A percentile compares a stretch with the other conserved stretches of the same genome.
Conservation (phyloP, 805 yeast genomes). For the Myxozyma udenii region DNA sequence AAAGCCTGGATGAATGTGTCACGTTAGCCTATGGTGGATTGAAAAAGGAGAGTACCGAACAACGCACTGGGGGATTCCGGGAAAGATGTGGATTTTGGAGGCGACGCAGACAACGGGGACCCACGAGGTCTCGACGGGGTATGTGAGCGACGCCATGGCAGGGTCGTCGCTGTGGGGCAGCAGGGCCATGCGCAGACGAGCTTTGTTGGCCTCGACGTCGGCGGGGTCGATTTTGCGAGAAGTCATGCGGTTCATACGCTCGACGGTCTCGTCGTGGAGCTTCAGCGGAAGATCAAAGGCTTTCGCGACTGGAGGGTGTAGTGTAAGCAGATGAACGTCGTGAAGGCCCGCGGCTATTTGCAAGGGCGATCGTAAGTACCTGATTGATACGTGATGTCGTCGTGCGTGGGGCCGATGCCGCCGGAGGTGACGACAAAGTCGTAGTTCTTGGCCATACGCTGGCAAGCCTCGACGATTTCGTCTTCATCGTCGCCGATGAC, state of each 20-base stretch:
- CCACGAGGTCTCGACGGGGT: conserved; percentile 60
- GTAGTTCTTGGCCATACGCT: conserved; percentile 48
- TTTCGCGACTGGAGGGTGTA: conserved; percentile 46
- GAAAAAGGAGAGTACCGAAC: not conserved
- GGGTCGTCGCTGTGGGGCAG: conserved; percentile 51
- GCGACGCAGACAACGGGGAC: conserved; percentile 77
- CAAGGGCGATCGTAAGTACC: conserved; percentile 7
- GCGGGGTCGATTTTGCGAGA: conserved; percentile 38
- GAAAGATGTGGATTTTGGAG: conserved; percentile 64
- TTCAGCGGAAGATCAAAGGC: conserved; percentile 53
- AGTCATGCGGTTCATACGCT: conserved; percentile 53
- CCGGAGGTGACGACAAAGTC: conserved; percentile 72
- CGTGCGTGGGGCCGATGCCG: conserved; percentile 84
- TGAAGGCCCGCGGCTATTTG: too few species aligned
- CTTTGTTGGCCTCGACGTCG: conserved; percentile 48
- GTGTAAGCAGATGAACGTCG: not conserved
- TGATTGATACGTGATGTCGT: conserved; percentile 78
- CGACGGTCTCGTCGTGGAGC: conserved; percentile 57
- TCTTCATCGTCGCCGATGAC: conserved; percentile 74
- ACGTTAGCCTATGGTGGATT: not conserved
- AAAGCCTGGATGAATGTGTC: conserved; percentile 41
- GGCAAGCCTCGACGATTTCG: conserved; percentile 58
- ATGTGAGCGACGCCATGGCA: conserved; percentile 36
- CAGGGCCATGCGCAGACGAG: conserved; percentile 77
- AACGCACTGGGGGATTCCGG: conserved; percentile 68